These are phyloP conservation scores for Echinochloa phyllopogon DNA, from an alignment of 176 grass and related monocot genomes.

Conservation along the genomic window DNA sequence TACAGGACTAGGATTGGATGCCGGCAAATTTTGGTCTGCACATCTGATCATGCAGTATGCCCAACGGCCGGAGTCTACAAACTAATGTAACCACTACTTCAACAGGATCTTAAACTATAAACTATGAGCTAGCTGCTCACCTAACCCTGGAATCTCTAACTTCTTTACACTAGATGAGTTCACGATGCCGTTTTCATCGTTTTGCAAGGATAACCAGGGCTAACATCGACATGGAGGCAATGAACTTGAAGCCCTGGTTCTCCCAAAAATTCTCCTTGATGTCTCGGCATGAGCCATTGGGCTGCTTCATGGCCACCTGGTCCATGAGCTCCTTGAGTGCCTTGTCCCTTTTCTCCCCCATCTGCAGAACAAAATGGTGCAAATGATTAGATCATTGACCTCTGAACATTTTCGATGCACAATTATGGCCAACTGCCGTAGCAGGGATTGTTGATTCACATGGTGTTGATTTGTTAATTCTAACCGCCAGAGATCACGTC, in stretches of 20 bases:
- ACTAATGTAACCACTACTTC: constrained; percentile 23
- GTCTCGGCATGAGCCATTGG: neutral
- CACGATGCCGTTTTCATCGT: constrained; percentile 47
- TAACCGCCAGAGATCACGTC: constrained; percentile 22
- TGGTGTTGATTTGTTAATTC: constrained; percentile 47
- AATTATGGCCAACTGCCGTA: constrained; percentile 36
- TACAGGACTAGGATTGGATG: constrained; percentile 38
- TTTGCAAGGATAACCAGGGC: constrained; percentile 70
- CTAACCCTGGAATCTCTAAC: constrained; percentile 31
- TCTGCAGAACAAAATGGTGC: constrained; percentile 44
- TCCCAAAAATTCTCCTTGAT: constrained; percentile 80
- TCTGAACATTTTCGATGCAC: constrained; percentile 15
- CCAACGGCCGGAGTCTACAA: neutral
- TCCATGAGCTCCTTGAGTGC: constrained; percentile 88
- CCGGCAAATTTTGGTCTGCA: constrained; percentile 37
- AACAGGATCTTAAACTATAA: constrained; percentile 22
- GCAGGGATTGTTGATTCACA: constrained; percentile 34
- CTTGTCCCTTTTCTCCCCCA: constrained; percentile 87
- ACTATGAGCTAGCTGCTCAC: constrained; percentile 59
- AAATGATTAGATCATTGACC: constrained; percentile 29
- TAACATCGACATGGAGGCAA: constrained; percentile 82
- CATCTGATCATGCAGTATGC: constrained; percentile 28
- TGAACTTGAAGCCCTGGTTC: constrained; percentile 77
- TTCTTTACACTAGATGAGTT: constrained; percentile 41
- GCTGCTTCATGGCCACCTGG: constrained; percentile 66